Conservation (phyloP, 2,329 filamentous ascomycete species). For the Hypoxylon sp. region DNA sequence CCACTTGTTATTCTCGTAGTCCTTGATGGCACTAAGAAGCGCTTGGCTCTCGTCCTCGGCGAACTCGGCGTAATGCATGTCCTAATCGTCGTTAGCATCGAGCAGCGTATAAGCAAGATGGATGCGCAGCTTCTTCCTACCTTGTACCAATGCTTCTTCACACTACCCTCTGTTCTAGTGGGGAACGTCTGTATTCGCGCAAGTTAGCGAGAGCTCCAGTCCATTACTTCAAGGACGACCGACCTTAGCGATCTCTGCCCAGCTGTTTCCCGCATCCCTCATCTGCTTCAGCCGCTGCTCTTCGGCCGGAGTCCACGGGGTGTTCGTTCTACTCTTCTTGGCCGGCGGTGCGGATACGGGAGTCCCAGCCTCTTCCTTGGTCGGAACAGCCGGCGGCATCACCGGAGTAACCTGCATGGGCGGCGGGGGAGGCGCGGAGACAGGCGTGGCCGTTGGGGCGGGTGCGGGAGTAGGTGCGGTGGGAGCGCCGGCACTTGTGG, state of each 20-base stretch:
- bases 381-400: conserved; percentile 39
- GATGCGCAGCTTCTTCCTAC: conserved; percentile 53
- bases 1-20: conserved; percentile 99
- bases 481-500: conserved; percentile 44
- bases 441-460: conserved; percentile 47
- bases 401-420: conserved; percentile 45
- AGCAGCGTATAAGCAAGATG: background rate
- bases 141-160: conserved; percentile 99
- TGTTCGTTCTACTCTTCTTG: conserved; percentile 98
- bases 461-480: conserved; percentile 48
- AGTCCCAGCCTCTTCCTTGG: conserved; percentile 47
- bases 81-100: conserved; percentile 59
- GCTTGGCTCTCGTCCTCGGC: conserved; percentile 90
- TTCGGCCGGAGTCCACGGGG: conserved; percentile 95
- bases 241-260: conserved; percentile 98
- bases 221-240: conserved; percentile 33
- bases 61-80: conserved; percentile 99
- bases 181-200: conserved; percentile 76
- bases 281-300: conserved; percentile 92
- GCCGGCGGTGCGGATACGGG: conserved; percentile 60
- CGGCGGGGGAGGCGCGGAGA: conserved; percentile 46
- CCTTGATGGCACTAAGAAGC: conserved; percentile 92
- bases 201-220: conserved; percentile 30
- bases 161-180: conserved; percentile 90
- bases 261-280: conserved; percentile 91